Base-by-base conservation (phyloP, 345 rosid species). In the Rubroshorea leprosula region DNA sequence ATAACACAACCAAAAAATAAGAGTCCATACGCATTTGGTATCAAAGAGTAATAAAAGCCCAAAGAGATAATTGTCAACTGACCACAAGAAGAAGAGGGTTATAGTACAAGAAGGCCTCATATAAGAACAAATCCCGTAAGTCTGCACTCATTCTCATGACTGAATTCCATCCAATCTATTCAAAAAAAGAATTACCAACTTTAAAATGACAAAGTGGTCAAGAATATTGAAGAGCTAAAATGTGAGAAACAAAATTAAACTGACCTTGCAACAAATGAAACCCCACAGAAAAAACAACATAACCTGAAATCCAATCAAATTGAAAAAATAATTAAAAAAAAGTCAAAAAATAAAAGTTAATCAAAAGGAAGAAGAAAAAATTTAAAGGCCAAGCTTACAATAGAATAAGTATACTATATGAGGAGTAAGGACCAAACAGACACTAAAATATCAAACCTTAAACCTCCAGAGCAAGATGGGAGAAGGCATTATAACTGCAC, bases 61-160 rank as follows among this genome's bases (percentile, higher is more conserved):
- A 6, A 49, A 31, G 22, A 23, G 23, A 50, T 24, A 17, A 54
- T 45, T 39, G 14, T 55, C 15, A 58, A 72, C 90, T 79, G 46
- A 93, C 99, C 95, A 81, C 82, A 55, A 93, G 94, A 70, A 87
- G 96, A 65, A 93, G 95, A 69, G 97, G 99, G 23, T 93, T 93
- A 71, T 87, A 93, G 70, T 83, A 87, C 74, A 93, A 80, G 82
- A 93, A 89, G 7, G 87, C 95, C 76, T 90, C 99, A 14, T 89
- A 93, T 8, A 93, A 69, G 64, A 87, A 93, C 27, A 87, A 79
- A 55, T 87, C 97, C 49, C 85, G 82, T 68, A 93, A 59, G 64
- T 87, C 91, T 1, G 49, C 80, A 45, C 96, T 79, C 97, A 93
- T 93, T 74, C 97, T 82, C 97, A 93, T 87, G 54, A 89, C 97